A percentile compares a stretch with the other conserved stretches of the same genome.
Conservation (phyloP, 805 yeast species). For the Candida nanaspora region DNA sequence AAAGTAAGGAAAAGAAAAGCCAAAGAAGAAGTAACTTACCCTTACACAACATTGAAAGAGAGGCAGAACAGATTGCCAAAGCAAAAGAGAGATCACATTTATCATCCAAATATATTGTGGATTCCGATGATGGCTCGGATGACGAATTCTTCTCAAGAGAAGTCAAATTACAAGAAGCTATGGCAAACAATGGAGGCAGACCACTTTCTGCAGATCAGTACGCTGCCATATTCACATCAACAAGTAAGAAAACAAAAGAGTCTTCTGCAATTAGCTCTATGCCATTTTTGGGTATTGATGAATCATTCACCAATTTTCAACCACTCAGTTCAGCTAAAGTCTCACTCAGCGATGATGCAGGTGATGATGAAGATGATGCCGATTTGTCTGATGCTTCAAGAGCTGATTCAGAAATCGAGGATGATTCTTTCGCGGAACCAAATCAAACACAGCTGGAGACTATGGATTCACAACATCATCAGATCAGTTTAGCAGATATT, state of each 20-base stretch:
- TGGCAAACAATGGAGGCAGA: slow-evolving; percentile 17
- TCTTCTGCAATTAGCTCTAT: slow-evolving; percentile 3
- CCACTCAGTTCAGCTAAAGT: background rate
- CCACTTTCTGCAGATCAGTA: slow-evolving; percentile 22
- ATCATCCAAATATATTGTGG: slow-evolving; percentile 49
- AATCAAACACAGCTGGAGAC: background rate
- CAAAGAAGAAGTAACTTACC: slow-evolving; percentile 12
- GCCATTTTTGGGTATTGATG: slow-evolving; percentile 4
- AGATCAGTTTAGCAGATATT: background rate
- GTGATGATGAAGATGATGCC: background rate
- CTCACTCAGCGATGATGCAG: background rate
- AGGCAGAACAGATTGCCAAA: background rate
- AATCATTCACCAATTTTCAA: slow-evolving; percentile 1
- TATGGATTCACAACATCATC: background rate
- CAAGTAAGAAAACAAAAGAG: background rate
- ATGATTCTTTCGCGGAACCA: background rate
- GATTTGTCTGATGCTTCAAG: background rate
- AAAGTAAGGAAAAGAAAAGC: slow-evolving; percentile 3
- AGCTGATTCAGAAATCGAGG: background rate
- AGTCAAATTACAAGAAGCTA: slow-evolving; percentile 33
- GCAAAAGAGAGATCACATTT: slow-evolving; percentile 17
- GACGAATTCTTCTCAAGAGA: slow-evolving; percentile 57
- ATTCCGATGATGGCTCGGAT: slow-evolving; percentile 60
- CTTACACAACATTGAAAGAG: slow-evolving; percentile 27
- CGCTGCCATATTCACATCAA: background rate